Base-by-base conservation (phyloP, 768 basidiomycete genomes). In the Rhizopogon vulgaris region DNA sequence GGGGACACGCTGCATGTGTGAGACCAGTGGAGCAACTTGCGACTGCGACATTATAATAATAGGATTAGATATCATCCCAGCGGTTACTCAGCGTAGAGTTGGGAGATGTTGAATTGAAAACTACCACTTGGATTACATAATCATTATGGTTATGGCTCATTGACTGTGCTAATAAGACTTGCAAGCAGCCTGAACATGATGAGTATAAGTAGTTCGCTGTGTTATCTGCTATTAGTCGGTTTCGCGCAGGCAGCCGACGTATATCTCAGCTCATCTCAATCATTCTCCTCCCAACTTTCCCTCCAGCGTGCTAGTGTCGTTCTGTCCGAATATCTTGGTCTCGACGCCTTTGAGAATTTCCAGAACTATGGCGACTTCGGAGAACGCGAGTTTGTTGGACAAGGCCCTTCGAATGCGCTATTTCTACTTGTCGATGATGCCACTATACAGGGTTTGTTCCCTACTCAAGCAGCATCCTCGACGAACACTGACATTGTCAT, bases 311-410 rank as follows among this genome's bases (percentile, higher is more conserved):
- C 83, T 39, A 81, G 76, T 58, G 74, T 79, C 34, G 79, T 74
- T 6, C 71, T 90, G 30, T 78, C 85, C 17, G 79, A 77, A 49
- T 86, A 90, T 63, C 76, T 90, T 10, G 82, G 83, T n/a, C 75
- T 89, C 5, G 87, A 89, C 58, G 68, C 68, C 17, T 83, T 83
- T 57, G 84, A 86, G 60, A 68, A 72, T 24, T 64, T 82, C 27
- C 67, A 58, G 48, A 71, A 72, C 53, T 63, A 69, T 48, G 70
- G 69, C 32, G 55, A 59, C 18, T 9, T 67, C 1, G 61, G 58
- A 36, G 74, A 78, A 43, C 70, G 75, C 40, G 38, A 65, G 3
- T 82, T 90, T 57, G 79, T 89, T 17, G 86, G 79, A 41, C 64
- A 77, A 52, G 84, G 82, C 0, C 46, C 67, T 22, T 73, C 63